A percentile compares a stretch with the other conserved stretches of the same genome.
phyloP scores from a whole-genome alignment of 192 early-diverging fungal species.

The Polychytrium aggregatum region DNA sequence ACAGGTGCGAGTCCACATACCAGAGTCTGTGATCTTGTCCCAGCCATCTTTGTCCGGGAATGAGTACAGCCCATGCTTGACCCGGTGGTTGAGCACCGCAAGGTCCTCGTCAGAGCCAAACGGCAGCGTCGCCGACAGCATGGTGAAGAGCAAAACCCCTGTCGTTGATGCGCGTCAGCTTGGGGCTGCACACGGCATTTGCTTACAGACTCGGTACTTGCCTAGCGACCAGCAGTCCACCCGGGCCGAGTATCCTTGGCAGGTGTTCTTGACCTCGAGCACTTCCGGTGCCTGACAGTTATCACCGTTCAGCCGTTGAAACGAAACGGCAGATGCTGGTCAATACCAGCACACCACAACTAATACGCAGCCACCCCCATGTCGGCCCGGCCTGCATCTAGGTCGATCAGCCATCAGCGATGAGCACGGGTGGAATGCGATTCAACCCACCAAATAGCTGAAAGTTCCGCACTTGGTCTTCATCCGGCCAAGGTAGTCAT shows the following conservation, averaged over 20 bases:
- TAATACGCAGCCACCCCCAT: too few relatives aligned
- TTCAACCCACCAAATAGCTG: conserved; percentile 8
- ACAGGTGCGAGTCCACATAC: neutral
- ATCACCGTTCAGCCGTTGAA: neutral
- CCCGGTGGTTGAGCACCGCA: neutral
- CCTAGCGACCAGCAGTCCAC: conserved; percentile 20
- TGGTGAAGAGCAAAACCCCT: conserved; percentile 13
- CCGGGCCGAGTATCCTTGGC: neutral
- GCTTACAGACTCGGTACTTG: neutral
- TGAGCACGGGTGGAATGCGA: too few relatives aligned
- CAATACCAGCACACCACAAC: neutral
- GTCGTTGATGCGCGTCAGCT: neutral
- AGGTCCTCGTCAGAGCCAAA: conserved; percentile 8
- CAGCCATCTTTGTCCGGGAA: neutral
- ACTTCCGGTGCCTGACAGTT: conserved; percentile 14
- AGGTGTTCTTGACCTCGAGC: neutral
- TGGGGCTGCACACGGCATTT: neutral
- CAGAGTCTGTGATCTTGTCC: conserved; percentile 3
- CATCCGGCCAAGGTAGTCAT: conserved; percentile 9
- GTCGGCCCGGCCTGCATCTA: too few relatives aligned
- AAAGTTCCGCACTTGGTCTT: conserved; percentile 14
- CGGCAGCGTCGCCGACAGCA: conserved; percentile 11
- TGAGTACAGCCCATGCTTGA: neutral
- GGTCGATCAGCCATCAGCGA: too few relatives aligned
- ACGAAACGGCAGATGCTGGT: neutral